Conservation (phyloP, 2,329 filamentous ascomycete genomes). For the Penicillium sp. region DNA sequence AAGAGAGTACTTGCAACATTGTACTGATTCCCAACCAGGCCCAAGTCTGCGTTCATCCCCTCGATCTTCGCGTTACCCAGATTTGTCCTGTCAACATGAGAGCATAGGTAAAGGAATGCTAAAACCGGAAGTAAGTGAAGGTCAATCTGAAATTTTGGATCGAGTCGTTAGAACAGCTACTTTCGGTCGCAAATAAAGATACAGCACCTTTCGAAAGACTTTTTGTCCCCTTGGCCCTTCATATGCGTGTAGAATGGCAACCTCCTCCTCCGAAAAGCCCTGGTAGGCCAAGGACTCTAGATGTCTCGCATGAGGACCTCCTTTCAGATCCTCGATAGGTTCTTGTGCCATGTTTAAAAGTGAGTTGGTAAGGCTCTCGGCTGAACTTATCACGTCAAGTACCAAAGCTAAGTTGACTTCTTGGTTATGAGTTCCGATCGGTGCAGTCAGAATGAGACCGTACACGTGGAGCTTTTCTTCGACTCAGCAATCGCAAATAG, state of each 20-base stretch:
- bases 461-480: too few relatives aligned
- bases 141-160: not conserved
- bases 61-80: conserved; percentile 6
- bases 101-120: conserved; percentile 6
- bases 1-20: conserved; percentile 5
- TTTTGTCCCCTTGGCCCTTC: not conserved
- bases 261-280: not conserved
- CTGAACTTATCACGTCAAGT: not conserved
- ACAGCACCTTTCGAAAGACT: not conserved
- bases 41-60: conserved; percentile 5
- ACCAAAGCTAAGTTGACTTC: too few relatives aligned
- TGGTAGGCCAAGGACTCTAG: not conserved
- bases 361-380: too few relatives aligned
- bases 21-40: conserved; percentile 5
- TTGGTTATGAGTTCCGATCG: too few relatives aligned
- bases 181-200: not conserved
- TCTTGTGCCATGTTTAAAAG: not conserved
- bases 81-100: conserved; percentile 2
- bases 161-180: not conserved
- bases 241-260: not conserved
- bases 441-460: too few relatives aligned
- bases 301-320: not conserved
- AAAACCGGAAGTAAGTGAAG: conserved; percentile 2
- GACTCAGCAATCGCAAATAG: too few relatives aligned
- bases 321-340: not conserved